Evolutionary conservation across 345 rosid genomes (phyloP), one percentile per base, ranked within the genome.

Genomic region (Eucalyptus viminalis): DNA sequence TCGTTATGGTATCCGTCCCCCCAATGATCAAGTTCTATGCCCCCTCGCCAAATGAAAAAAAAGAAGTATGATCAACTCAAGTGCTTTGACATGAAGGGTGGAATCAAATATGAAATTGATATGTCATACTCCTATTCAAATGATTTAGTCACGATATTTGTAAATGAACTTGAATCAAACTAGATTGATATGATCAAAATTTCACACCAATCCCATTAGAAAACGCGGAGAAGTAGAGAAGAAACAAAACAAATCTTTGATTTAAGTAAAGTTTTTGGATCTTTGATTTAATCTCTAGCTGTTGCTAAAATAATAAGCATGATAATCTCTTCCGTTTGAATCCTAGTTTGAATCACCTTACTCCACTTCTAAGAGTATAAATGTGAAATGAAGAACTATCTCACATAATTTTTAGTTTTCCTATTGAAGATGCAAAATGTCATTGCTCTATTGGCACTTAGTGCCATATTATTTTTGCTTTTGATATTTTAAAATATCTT

Each of bases 1-100:
- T 89, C 87, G 86, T 86, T 7, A 90, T 76, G 3, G 94, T 89
- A 87, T 94, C 95, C 24, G 85, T 89, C 34, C 91, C 93, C 25
- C 91, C 92, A 45, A 80, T 2, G 17, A 92, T 76, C 86, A 91
- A 12, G 72, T 86, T 91, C 93, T 93, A 88, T 9, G 15, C 45
- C 8, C 25, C 9, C 58, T 25, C 2, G 58, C 58, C 58, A 1
- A 53, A 53, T 0, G 2, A 19, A 0, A 72, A 19, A 72, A 3
- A 72, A 31, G 3, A 72, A 37, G 14, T 37, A 40, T 37, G 81
- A 34, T 37, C 45, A 72, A 53, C 25, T 53, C 5, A 53, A 19
- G 25, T 4, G 58, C 58, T 53, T 53, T 53, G 58, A 53, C 58
- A 53, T 53, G 58, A 19, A 53, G 45, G 44, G 81, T 34, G 81